Evolutionary conservation across 2,329 filamentous ascomycete species (phyloP).

Genomic region (Trichoderma atrobrunneum): DNA sequence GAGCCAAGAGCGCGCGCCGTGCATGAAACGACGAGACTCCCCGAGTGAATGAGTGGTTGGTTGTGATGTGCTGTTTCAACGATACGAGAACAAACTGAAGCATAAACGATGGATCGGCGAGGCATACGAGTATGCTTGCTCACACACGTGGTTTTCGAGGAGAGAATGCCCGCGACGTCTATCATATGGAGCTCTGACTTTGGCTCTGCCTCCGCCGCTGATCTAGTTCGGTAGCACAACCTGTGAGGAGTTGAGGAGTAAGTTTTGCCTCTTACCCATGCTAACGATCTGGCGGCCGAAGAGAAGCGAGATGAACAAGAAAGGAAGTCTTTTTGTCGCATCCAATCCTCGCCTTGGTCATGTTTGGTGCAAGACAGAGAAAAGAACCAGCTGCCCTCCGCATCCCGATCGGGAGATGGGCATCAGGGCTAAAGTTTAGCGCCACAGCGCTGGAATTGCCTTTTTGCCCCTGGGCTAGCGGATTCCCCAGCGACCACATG

Average conservation of each 20-base stretch:
- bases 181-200: background rate
- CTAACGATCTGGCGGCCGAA: background rate
- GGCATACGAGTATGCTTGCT: background rate
- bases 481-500: background rate
- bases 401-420: slow-evolving; percentile 14
- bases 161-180: background rate
- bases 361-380: background rate
- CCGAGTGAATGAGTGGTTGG: slow-evolving; percentile 2
- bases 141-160: background rate
- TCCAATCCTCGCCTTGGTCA: background rate
- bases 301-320: background rate
- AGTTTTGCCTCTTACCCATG: background rate
- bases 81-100: background rate
- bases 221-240: background rate
- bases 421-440: slow-evolving; percentile 13
- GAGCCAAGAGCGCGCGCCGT: slow-evolving; percentile 10
- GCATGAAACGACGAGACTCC: slow-evolving; percentile 21
- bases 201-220: background rate
- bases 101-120: background rate
- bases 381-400: background rate
- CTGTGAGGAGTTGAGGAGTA: too few species aligned
- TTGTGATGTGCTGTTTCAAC: background rate
- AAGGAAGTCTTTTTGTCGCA: background rate
- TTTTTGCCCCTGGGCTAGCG: slow-evolving; percentile 8
- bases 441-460: slow-evolving; percentile 9